phyloP scores from a whole-genome alignment of 202 grass and related monocot genomes.

The Cymbopogon flexuosus region DNA sequence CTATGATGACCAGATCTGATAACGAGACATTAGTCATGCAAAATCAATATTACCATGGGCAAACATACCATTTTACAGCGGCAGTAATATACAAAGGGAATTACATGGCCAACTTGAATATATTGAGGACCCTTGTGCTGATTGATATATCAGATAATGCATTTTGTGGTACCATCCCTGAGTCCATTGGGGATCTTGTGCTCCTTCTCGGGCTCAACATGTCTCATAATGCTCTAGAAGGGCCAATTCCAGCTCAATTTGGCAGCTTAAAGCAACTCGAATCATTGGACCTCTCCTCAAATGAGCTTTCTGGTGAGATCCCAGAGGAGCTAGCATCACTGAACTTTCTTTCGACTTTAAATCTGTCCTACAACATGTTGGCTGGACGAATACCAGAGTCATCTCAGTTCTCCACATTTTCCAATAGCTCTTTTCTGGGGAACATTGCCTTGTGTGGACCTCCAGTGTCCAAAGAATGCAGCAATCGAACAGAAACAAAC shows the following conservation, averaged over 20 bases:
- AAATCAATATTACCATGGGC: neutral
- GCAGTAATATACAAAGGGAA: constrained; percentile 23
- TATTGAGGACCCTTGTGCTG: neutral
- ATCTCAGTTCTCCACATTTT: constrained; percentile 18
- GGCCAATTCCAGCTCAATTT: neutral
- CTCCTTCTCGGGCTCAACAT: neutral
- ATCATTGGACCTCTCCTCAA: neutral
- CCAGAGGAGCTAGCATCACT: neutral
- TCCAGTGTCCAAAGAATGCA: constrained; percentile 27
- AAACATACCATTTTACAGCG: neutral
- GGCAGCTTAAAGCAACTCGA: neutral
- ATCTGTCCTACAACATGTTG: neutral
- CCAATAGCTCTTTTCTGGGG: neutral
- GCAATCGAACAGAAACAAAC: neutral
- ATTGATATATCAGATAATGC: neutral
- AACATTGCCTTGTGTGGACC: neutral
- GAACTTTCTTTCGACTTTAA: neutral
- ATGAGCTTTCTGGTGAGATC: neutral
- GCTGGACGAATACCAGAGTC: neutral
- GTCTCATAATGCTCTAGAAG: neutral
- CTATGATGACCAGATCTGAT: neutral
- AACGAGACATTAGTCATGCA: neutral
- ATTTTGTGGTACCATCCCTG: too few species aligned
- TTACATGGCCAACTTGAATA: neutral
- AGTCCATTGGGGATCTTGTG: too few species aligned